phyloP scores from a whole-genome alignment of 2,329 filamentous ascomycete species.

The Epichloe uncinata region DNA sequence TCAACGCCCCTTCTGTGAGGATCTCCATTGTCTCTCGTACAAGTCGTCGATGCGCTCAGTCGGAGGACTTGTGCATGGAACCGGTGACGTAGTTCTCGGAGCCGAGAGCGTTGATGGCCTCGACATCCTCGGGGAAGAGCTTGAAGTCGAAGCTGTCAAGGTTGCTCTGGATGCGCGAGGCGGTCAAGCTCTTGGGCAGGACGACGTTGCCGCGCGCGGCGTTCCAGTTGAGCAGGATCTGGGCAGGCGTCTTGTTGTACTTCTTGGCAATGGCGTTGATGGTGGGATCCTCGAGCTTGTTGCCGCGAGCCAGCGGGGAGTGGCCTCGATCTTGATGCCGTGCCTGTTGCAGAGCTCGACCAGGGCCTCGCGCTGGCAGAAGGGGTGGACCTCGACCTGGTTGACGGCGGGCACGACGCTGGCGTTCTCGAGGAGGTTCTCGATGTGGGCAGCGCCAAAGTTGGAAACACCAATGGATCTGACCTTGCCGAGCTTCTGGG shows the following conservation, averaged over 20 bases:
- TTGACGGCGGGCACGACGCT: slow-evolving; percentile 53
- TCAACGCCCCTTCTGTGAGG: neutral
- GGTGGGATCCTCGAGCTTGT: slow-evolving; percentile 39
- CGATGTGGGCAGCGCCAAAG: slow-evolving; percentile 59
- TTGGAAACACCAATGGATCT: slow-evolving; percentile 66
- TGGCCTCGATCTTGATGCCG: slow-evolving; percentile 45
- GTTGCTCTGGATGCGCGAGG: slow-evolving; percentile 53
- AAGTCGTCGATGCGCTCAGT: slow-evolving; percentile 13
- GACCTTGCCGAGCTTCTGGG: slow-evolving; percentile 51
- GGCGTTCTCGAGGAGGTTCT: slow-evolving; percentile 37
- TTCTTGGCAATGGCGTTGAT: slow-evolving; percentile 51
- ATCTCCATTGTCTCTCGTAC: neutral
- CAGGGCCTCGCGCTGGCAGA: slow-evolving; percentile 49
- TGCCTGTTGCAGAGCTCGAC: slow-evolving; percentile 42
- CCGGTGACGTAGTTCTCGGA: slow-evolving; percentile 63
- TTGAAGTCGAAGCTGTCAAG: slow-evolving; percentile 47
- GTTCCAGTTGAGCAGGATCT: slow-evolving; percentile 68
- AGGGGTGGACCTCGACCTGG: slow-evolving; percentile 71
- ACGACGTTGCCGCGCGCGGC: slow-evolving; percentile 62
- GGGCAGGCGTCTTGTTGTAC: slow-evolving; percentile 57
- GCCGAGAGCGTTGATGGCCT: slow-evolving; percentile 43
- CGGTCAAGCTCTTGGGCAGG: slow-evolving; percentile 58
- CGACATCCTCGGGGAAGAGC: slow-evolving; percentile 47
- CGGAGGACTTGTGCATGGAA: slow-evolving; percentile 26
- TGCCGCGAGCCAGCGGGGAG: slow-evolving; percentile 32